Evolutionary conservation across 2,329 filamentous ascomycete species (phyloP).

Genomic region (Cercospora nicotianae): DNA sequence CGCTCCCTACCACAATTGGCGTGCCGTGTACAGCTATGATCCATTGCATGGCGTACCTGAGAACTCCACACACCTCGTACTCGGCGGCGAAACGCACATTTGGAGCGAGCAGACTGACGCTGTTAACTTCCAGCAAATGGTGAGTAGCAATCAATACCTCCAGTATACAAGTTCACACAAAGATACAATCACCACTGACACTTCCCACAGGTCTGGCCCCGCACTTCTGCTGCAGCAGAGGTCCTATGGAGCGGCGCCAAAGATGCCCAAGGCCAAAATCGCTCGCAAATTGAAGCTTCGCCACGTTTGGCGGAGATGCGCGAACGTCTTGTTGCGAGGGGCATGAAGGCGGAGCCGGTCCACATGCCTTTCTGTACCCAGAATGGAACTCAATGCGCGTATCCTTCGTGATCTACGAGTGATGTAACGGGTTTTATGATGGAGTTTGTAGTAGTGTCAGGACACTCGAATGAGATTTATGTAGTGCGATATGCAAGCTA

Average conservation of each 20-base stretch:
- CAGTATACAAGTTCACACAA: neutral
- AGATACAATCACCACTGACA: slow-evolving; percentile 1
- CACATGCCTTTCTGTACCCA: slow-evolving; percentile 74
- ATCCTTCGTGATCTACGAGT: slow-evolving; percentile 14
- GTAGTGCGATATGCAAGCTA: neutral
- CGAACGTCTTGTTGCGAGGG: slow-evolving; percentile 69
- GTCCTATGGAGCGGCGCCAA: slow-evolving; percentile 75
- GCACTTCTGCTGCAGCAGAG: slow-evolving; percentile 71
- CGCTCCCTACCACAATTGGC: slow-evolving; percentile 76
- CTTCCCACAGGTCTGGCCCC: slow-evolving; percentile 63
- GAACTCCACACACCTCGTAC: slow-evolving; percentile 64
- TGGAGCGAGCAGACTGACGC: slow-evolving; percentile 79
- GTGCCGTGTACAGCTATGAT: slow-evolving; percentile 76
- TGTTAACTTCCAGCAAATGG: slow-evolving; percentile 69
- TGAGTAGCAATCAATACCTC: slow-evolving; percentile 6
- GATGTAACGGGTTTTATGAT: neutral
- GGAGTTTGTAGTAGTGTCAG: neutral
- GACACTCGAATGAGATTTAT: neutral
- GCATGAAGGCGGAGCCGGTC: slow-evolving; percentile 64
- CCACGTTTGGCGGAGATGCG: slow-evolving; percentile 73
- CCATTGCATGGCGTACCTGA: slow-evolving; percentile 64
- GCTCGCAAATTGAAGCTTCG: slow-evolving; percentile 68
- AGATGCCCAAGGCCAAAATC: slow-evolving; percentile 64
- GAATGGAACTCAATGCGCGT: slow-evolving; percentile 53
- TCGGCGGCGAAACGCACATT: slow-evolving; percentile 78